These are phyloP conservation scores for Punctularia strigosozonata DNA, from an alignment of 768 basidiomycete genomes.

Conservation along the genomic window DNA sequence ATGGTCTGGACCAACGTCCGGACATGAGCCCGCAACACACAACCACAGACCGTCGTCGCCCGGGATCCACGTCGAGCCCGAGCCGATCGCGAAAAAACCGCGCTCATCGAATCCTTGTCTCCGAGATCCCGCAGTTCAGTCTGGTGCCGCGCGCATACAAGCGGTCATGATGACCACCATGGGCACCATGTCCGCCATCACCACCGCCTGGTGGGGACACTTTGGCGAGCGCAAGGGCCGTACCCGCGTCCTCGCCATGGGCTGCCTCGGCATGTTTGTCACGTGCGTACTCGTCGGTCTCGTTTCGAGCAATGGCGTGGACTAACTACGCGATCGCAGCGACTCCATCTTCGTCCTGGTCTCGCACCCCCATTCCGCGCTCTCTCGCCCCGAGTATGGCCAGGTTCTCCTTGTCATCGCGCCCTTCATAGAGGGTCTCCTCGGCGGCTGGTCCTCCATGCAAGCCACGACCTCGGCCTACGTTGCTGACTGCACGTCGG, in stretches of 20 bases:
- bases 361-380: constrained; percentile 46
- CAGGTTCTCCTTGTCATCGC: constrained; percentile 69
- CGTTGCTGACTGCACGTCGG: constrained; percentile 72
- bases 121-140: constrained; percentile 46
- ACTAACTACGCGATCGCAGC: constrained; percentile 26
- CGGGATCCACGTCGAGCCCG: constrained; percentile 8
- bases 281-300: constrained; percentile 48
- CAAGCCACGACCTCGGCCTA: constrained; percentile 54
- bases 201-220: constrained; percentile 82
- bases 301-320: constrained; percentile 5
- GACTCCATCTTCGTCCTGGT: constrained; percentile 75
- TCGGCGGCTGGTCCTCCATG: constrained; percentile 67
- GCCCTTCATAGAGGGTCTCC: constrained; percentile 67
- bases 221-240: constrained; percentile 69
- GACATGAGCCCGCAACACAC: neutral
- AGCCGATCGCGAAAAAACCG: constrained; percentile 21
- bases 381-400: constrained; percentile 51
- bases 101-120: constrained; percentile 28
- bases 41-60: neutral
- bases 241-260: constrained; percentile 57
- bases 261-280: constrained; percentile 56
- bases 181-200: constrained; percentile 70
- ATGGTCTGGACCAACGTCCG: constrained; percentile 4
- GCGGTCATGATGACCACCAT: constrained; percentile 66
- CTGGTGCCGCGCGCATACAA: constrained; percentile 63